phyloP scores from a whole-genome alignment of 495 filamentous ascomycete species.

The Xylaria flabelliformis region DNA sequence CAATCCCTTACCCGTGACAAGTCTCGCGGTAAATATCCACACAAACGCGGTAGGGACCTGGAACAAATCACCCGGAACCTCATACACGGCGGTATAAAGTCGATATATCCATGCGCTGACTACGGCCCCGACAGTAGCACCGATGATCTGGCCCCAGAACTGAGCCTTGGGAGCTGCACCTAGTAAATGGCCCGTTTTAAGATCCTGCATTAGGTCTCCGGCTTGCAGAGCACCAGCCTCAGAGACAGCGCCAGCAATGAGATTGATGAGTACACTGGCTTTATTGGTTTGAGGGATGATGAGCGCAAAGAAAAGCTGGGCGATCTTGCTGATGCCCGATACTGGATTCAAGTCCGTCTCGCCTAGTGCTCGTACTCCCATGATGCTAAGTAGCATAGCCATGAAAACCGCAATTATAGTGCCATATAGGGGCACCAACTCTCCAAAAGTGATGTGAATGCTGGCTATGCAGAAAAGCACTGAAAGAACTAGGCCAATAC shows the following conservation, averaged over 20 bases:
- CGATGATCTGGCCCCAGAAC: slow-evolving; percentile 95
- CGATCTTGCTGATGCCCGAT: slow-evolving; percentile 94
- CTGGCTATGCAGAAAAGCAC: slow-evolving; percentile 78
- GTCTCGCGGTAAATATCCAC: slow-evolving; percentile 93
- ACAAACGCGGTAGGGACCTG: slow-evolving; percentile 94
- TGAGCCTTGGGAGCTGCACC: slow-evolving; percentile 93
- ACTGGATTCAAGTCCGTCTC: slow-evolving; percentile 98
- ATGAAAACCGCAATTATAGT: slow-evolving; percentile 85
- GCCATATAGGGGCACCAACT: slow-evolving; percentile 69
- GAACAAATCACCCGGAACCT: slow-evolving; percentile 85
- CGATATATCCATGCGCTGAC: slow-evolving; percentile 88
- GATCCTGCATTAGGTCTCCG: slow-evolving; percentile 96
- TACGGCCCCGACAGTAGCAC: slow-evolving; percentile 85
- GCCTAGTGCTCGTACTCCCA: slow-evolving; percentile 93
- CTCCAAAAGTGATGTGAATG: slow-evolving; percentile 80
- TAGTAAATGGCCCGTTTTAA: slow-evolving; percentile 94
- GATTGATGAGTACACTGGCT: slow-evolving; percentile 87
- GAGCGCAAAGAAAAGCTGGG: slow-evolving; percentile 91
- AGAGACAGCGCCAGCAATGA: slow-evolving; percentile 88
- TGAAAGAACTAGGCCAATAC: slow-evolving; percentile 75
- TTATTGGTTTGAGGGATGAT: slow-evolving; percentile 75
- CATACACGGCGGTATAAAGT: slow-evolving; percentile 88
- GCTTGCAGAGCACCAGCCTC: slow-evolving; percentile 92
- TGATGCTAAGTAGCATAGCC: slow-evolving; percentile 86
- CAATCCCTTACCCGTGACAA: slow-evolving; percentile 92